These are phyloP conservation scores for Leccinum arenicola DNA, from an alignment of 768 basidiomycete genomes.

Conservation along the genomic window DNA sequence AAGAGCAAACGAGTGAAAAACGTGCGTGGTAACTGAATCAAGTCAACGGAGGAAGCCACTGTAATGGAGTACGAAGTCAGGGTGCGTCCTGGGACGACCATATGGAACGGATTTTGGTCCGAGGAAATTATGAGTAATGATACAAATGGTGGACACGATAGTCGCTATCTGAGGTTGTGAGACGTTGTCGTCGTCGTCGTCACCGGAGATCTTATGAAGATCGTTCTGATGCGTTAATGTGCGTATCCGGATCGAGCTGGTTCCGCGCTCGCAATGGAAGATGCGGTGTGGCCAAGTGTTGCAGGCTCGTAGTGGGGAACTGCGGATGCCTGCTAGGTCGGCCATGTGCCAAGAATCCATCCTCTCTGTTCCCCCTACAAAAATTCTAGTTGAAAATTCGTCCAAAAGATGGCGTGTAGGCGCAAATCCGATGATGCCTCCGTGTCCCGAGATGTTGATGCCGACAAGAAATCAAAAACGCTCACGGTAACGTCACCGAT, in stretches of 20 bases:
- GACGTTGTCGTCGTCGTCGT: constrained; percentile 8
- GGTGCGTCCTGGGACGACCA: constrained; percentile 22
- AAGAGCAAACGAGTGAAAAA: constrained; percentile 10
- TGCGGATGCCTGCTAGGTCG: constrained; percentile 12
- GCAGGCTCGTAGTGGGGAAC: constrained; percentile 5
- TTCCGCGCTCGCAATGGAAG: constrained; percentile 25
- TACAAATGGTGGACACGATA: constrained; percentile 17
- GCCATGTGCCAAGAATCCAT: constrained; percentile 19
- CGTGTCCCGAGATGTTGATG: constrained; percentile 25
- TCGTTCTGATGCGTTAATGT: constrained; percentile 18
- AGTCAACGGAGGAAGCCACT: constrained; percentile 13
- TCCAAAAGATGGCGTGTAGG: constrained; percentile 24
- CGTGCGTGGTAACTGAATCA: constrained; percentile 15
- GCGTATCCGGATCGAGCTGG: constrained; percentile 19
- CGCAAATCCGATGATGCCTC: constrained; percentile 29
- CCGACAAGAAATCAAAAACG: constrained; percentile 30
- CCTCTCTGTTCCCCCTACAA: constrained; percentile 9
- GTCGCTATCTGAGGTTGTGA: constrained; percentile 16
- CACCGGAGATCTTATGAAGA: constrained; percentile 25
- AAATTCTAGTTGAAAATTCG: constrained; percentile 25
- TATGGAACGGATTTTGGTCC: constrained; percentile 19
- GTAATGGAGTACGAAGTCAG: constrained; percentile 21
- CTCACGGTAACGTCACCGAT: constrained; percentile 23
- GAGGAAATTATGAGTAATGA: constrained; percentile 36
- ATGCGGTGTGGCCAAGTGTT: constrained; percentile 8